Base-by-base conservation (phyloP, 148 eudicot species). In the Vaccinium myrtillus region DNA sequence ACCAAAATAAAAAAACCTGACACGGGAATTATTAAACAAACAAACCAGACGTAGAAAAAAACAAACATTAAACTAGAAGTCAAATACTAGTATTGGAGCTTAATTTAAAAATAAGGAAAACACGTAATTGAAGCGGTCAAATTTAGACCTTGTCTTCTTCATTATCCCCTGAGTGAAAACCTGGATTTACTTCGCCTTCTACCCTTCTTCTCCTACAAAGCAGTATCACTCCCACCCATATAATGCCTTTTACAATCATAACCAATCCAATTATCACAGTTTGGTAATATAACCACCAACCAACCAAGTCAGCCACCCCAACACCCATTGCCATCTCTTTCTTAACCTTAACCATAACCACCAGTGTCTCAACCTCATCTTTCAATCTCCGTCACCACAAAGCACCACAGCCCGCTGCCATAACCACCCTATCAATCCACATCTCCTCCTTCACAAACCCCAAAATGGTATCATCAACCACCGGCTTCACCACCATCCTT, bases 241-340 rank as follows among this genome's bases (percentile, higher is more conserved):
- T 13, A n/a, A 88, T 23, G 2, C 88, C 88, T 78, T 87, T 95
- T 1, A 92, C 83, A 73, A 92, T 83, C 89, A 92, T 90, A 59
- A 92, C 90, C 81, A 94, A 61, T 21, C 98, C 98, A 87, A 94
- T 90, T 9, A 88, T 87, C 73, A 91, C 93, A 25, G 90, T 88
- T 84, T 94, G 54, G 78, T 92, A 94, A 90, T 90, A 95, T 92
- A 95, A 86, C 96, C 94, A 92, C 90, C 94, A 92, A n/a, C 97
- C 93, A 19, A 91, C 74, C 81, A 90, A 92, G 83, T 96, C 98
- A 78, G 87, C 92, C 69, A 93, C 65, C 27, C 90, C 94, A 86
- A 91, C 85, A 13, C 90, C 86, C 85, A 81, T 80, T 80, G 77
- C 78, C 87, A 88, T 75, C 84, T 91, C 90, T 82, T 88, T 91